Conservation (phyloP, 139 green algal genomes). For the Tetradesmus lagerheimii region DNA sequence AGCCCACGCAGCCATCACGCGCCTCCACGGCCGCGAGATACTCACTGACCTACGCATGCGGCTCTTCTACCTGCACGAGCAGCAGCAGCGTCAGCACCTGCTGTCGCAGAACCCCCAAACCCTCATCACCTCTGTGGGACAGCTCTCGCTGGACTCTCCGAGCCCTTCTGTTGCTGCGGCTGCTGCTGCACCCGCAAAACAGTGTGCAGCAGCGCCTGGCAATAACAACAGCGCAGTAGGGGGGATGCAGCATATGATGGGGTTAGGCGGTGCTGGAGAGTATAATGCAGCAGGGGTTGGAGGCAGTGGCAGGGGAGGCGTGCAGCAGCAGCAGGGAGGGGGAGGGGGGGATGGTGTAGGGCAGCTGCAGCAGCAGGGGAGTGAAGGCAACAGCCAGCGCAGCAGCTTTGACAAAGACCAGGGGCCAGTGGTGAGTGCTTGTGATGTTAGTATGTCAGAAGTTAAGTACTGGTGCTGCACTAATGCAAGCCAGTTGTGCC, state of each 20-base stretch:
- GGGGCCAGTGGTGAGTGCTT: slow-evolving; percentile 39
- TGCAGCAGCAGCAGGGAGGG: neutral
- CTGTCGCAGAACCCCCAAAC: slow-evolving; percentile 1
- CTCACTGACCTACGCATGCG: slow-evolving; percentile 45
- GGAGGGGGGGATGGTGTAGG: neutral
- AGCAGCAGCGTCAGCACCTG: slow-evolving; percentile 40
- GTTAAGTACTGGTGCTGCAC: neutral
- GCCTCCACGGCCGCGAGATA: slow-evolving; percentile 44
- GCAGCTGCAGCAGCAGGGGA: neutral
- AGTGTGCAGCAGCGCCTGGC: neutral
- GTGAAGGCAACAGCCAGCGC: neutral
- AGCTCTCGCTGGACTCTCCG: neutral
- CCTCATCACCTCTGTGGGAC: neutral
- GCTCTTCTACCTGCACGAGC: slow-evolving; percentile 49
- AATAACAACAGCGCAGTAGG: neutral
- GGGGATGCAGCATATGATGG: neutral
- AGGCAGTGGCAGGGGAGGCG: neutral
- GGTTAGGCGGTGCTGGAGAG: neutral
- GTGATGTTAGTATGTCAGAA: too few species aligned
- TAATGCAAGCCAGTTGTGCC: too few species aligned
- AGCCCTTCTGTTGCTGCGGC: slow-evolving; percentile 16
- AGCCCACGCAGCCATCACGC: slow-evolving; percentile 34
- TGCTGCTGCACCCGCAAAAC: neutral
- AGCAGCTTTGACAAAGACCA: slow-evolving; percentile 49
- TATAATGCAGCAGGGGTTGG: too few species aligned